Evolutionary conservation across 1,284 basidiomycete genomes (phyloP).

Genomic region (Apiotrichum brassicae): DNA sequence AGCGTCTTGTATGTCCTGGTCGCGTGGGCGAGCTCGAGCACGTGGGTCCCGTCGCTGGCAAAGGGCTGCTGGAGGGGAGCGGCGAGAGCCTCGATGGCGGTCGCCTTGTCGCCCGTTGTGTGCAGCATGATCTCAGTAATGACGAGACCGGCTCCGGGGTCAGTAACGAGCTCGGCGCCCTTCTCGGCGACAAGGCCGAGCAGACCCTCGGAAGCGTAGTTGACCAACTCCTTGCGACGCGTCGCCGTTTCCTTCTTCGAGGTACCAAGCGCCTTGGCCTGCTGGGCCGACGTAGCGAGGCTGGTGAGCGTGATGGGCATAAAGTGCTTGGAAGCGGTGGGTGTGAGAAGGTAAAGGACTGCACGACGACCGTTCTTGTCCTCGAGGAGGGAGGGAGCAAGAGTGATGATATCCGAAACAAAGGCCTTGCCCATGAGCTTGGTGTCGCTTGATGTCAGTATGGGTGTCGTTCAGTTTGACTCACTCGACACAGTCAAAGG

Average conservation of each 20-base stretch:
- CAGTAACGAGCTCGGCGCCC: conserved; percentile 57
- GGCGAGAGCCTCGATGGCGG: conserved; percentile 58
- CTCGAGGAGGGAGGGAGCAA: conserved; percentile 51
- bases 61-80: conserved; percentile 55
- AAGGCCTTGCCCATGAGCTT: conserved; percentile 75
- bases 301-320: conserved; percentile 66
- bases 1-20: conserved; percentile 77
- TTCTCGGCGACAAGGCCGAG: conserved; percentile 60
- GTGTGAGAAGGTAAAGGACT: conserved; percentile 70
- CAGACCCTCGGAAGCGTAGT: conserved; percentile 63
- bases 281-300: conserved; percentile 60
- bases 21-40: conserved; percentile 70
- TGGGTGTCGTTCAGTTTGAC: conserved; percentile 21
- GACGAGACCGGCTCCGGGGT: conserved; percentile 69
- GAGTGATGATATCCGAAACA: conserved; percentile 51
- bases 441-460: conserved; percentile 58
- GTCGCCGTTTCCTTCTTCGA: conserved; percentile 67
- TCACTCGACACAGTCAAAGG: conserved; percentile 77
- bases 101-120: conserved; percentile 68
- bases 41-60: conserved; percentile 53
- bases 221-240: conserved; percentile 62
- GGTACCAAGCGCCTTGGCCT: conserved; percentile 52
- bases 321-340: conserved; percentile 70
- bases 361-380: conserved; percentile 59
- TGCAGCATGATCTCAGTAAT: conserved; percentile 73